Conservation (phyloP, 495 filamentous ascomycete species). For the Ramalina peruviana region DNA sequence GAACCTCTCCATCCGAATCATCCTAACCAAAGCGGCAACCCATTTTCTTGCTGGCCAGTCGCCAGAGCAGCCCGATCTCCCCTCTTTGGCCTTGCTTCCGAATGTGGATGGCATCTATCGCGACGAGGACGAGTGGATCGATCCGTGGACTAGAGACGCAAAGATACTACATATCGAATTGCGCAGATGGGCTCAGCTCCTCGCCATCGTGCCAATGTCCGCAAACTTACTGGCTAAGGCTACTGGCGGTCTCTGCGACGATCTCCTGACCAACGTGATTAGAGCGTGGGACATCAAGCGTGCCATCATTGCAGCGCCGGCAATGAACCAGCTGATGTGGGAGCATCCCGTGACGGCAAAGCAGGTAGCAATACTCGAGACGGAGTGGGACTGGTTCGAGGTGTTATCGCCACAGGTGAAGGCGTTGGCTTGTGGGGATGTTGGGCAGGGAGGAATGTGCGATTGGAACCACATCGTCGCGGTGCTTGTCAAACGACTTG, state of each 20-base stretch:
- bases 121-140: constrained; percentile 69
- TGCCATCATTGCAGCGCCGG: constrained; percentile 32
- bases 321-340: constrained; percentile 92
- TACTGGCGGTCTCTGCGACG: constrained; percentile 48
- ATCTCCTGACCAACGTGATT: constrained; percentile 56
- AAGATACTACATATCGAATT: constrained; percentile 77
- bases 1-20: constrained; percentile 60
- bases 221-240: constrained; percentile 79
- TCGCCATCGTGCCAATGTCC: constrained; percentile 64
- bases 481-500: constrained; percentile 35
- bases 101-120: constrained; percentile 60
- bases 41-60: constrained; percentile 59
- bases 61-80: constrained; percentile 50
- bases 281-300: constrained; percentile 63
- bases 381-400: constrained; percentile 80
- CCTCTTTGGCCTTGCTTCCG: constrained; percentile 31
- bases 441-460: constrained; percentile 62
- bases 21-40: constrained; percentile 58
- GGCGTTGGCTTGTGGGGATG: constrained; percentile 67
- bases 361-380: constrained; percentile 51
- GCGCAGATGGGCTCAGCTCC: constrained; percentile 62
- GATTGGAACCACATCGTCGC: constrained; percentile 59
- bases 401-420: constrained; percentile 59
- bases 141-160: constrained; percentile 48
- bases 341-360: constrained; percentile 62